These are phyloP conservation scores for Candida nitratophila DNA, from an alignment of 805 yeast species.

Conservation along the genomic window DNA sequence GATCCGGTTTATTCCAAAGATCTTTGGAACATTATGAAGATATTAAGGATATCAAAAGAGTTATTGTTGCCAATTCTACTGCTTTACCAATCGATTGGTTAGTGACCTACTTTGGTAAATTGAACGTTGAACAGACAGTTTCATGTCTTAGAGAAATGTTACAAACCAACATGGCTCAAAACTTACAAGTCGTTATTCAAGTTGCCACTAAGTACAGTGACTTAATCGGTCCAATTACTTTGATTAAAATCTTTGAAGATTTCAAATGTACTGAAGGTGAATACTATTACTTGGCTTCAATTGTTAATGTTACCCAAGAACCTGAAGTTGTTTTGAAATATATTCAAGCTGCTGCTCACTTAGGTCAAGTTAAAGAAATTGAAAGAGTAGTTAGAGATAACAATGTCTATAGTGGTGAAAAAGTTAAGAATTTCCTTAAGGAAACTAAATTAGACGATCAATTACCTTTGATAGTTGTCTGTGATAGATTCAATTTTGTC, in stretches of 20 bases:
- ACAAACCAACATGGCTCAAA: conserved; percentile 70
- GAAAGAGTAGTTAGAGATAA: conserved; percentile 95
- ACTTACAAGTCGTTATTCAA: conserved; percentile 89
- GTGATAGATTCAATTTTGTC: conserved; percentile 85
- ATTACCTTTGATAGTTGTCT: conserved; percentile 90
- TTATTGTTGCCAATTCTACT: conserved; percentile 71
- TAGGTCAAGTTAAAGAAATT: conserved; percentile 88
- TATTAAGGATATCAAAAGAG: conserved; percentile 91
- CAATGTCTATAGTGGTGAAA: conserved; percentile 91
- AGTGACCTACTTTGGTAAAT: conserved; percentile 84
- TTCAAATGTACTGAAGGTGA: conserved; percentile 89
- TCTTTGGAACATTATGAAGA: conserved; percentile 96
- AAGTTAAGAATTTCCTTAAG: conserved; percentile 93
- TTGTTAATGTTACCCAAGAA: conserved; percentile 90
- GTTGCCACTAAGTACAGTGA: conserved; percentile 96
- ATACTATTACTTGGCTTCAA: conserved; percentile 86
- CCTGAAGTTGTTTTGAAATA: conserved; percentile 94
- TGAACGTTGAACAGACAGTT: conserved; percentile 89
- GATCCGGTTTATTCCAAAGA: conserved; percentile 92
- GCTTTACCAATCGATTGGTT: conserved; percentile 91
- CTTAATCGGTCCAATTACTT: conserved; percentile 74
- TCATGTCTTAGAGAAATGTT: conserved; percentile 84
- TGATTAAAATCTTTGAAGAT: conserved; percentile 90
- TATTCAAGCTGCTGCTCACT: conserved; percentile 86
- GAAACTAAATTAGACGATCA: conserved; percentile 93